phyloP scores from a whole-genome alignment of 176 grass and related monocot genomes.

The Zea luxurians region DNA sequence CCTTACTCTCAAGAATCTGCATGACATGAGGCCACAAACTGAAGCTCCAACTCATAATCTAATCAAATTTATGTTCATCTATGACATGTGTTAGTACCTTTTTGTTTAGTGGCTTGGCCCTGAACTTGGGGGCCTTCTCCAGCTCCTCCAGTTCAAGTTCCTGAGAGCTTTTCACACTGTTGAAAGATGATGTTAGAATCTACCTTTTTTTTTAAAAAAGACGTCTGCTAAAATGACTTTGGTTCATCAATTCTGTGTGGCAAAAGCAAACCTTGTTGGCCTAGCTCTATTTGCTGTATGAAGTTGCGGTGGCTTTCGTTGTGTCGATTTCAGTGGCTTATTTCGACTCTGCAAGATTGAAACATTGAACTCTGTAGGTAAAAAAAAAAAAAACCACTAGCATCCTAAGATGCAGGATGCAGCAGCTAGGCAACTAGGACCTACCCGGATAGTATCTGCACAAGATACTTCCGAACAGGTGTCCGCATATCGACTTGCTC shows the following conservation, averaged over 20 bases:
- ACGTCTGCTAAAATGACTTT: background rate
- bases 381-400: background rate
- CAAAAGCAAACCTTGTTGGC: slow-evolving; percentile 63
- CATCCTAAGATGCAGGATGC: background rate
- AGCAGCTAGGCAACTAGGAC: background rate
- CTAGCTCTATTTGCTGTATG: slow-evolving; percentile 76
- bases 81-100: slow-evolving; percentile 49
- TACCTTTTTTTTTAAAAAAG: background rate
- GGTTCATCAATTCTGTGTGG: slow-evolving; percentile 11
- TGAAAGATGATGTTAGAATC: slow-evolving; percentile 38
- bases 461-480: slow-evolving; percentile 67
- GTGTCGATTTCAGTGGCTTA: slow-evolving; percentile 50
- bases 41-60: slow-evolving; percentile 20
- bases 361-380: slow-evolving; percentile 30
- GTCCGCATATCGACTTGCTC: slow-evolving; percentile 57
- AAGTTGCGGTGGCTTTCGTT: slow-evolving; percentile 70
- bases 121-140: slow-evolving; percentile 86
- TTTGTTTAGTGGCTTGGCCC: slow-evolving; percentile 83
- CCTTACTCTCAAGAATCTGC: slow-evolving; percentile 89
- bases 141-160: slow-evolving; percentile 88
- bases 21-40: slow-evolving; percentile 22
- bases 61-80: slow-evolving; percentile 7
- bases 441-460: slow-evolving; percentile 51
- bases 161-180: slow-evolving; percentile 83
- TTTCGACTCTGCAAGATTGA: slow-evolving; percentile 61